A percentile compares a stretch with the other conserved stretches of the same genome.
Evolutionary conservation across 495 filamentous ascomycete species (phyloP).

Genomic region (Penicillium atrosanguineum): DNA sequence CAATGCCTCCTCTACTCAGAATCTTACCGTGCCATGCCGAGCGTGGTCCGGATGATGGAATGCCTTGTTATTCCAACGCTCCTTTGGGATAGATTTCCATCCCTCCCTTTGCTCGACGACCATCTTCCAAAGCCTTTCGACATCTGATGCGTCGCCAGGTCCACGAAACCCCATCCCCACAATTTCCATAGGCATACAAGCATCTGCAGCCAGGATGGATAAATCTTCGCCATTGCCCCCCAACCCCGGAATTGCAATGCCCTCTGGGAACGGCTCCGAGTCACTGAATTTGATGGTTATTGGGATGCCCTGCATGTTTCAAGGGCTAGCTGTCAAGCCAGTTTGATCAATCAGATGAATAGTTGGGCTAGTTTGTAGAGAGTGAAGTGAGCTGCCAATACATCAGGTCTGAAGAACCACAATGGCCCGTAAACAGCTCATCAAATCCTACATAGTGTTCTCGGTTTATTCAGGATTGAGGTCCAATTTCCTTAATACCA

Average conservation of each 20-base stretch:
- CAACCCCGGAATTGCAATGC: not conserved
- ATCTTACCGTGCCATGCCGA: conserved; percentile 22
- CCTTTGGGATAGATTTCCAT: conserved; percentile 47
- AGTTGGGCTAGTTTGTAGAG: not conserved
- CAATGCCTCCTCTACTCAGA: not conserved
- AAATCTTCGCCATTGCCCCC: not conserved
- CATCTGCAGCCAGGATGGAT: conserved; percentile 9
- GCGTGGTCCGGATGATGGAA: conserved; percentile 55
- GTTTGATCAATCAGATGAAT: not conserved
- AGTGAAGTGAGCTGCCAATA: not conserved
- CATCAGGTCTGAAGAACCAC: not conserved
- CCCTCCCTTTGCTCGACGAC: conserved; percentile 47
- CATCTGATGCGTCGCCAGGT: conserved; percentile 50
- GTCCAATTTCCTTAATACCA: not conserved
- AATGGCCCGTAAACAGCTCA: not conserved
- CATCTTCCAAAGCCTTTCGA: conserved; percentile 56
- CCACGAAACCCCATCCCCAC: conserved; percentile 61
- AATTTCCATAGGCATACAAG: conserved; percentile 55
- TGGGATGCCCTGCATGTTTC: not conserved
- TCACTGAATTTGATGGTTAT: not conserved
- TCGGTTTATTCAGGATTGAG: not conserved
- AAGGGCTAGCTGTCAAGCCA: not conserved
- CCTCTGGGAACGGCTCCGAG: not conserved
- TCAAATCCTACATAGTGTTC: not conserved
- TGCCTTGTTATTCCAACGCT: conserved; percentile 50